Percentiles rank a stretch among this genome's conserved stretches.
These are phyloP conservation scores for Phytophthora citricola DNA, from an alignment of 352 stramenopile genomes.

Conservation along the genomic window DNA sequence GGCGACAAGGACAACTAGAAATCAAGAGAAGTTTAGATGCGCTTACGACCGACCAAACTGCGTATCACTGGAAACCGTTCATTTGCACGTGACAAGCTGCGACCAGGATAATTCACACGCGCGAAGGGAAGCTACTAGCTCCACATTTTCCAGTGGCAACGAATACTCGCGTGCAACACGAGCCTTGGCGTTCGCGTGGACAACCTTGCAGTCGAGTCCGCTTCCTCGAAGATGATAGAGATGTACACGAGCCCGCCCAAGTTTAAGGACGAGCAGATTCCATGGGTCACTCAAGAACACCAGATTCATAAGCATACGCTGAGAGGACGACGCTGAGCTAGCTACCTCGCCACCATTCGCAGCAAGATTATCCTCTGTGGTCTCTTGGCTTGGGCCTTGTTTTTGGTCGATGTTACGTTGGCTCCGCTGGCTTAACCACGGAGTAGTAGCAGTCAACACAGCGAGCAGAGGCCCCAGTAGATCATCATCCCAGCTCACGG, in stretches of 20 bases:
- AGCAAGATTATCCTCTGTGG: background rate
- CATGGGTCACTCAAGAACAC: constrained; percentile 63
- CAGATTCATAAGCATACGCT: constrained; percentile 66
- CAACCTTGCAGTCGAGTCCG: constrained; percentile 43
- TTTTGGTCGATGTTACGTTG: constrained; percentile 20
- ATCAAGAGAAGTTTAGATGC: background rate
- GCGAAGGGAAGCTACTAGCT: constrained; percentile 53
- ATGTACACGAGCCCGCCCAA: constrained; percentile 57
- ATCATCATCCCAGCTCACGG: constrained; percentile 61
- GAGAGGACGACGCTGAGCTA: constrained; percentile 29
- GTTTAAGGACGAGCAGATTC: constrained; percentile 58
- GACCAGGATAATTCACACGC: constrained; percentile 57
- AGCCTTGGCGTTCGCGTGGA: constrained; percentile 59
- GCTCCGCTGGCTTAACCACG: constrained; percentile 22
- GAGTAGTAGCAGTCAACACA: constrained; percentile 23
- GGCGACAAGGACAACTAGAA: constrained; percentile 27
- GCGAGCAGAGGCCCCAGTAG: constrained; percentile 43
- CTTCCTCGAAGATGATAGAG: constrained; percentile 27
- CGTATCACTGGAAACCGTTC: background rate
- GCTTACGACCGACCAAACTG: too few species aligned
- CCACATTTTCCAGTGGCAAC: constrained; percentile 44
- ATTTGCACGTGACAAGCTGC: constrained; percentile 59
- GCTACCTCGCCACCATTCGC: constrained; percentile 9
- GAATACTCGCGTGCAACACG: constrained; percentile 62
- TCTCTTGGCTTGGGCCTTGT: constrained; percentile 5